Conservation (phyloP, 2,329 filamentous ascomycete species). For the Mycosphaerella sp. region DNA sequence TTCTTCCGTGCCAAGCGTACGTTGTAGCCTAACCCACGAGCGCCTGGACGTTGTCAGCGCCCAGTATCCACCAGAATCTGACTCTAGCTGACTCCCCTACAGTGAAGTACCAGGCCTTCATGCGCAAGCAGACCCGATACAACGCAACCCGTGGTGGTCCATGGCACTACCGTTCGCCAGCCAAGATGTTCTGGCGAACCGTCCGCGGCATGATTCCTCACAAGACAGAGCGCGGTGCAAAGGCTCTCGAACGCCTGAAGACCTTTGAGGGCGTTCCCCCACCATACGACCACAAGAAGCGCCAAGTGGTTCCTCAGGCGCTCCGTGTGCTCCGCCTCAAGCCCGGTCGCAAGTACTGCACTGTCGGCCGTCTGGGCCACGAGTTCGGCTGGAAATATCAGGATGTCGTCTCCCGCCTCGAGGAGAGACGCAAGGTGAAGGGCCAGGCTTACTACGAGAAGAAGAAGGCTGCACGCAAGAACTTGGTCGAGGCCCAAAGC, state of each 20-base stretch:
- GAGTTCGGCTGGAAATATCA: slow-evolving; percentile 99
- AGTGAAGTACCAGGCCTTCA: slow-evolving; percentile 99
- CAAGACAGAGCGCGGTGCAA: slow-evolving; percentile 97
- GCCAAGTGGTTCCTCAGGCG: slow-evolving; percentile 98
- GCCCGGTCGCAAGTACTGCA: slow-evolving; percentile 99
- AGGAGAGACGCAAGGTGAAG: slow-evolving; percentile 99
- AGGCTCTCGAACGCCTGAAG: slow-evolving; percentile 97
- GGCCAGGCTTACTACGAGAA: slow-evolving; percentile 98
- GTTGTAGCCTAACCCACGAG: slow-evolving; percentile 44
- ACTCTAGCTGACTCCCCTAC: slow-evolving; percentile 33
- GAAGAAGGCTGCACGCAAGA: slow-evolving; percentile 94
- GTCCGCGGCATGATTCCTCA: slow-evolving; percentile 99
- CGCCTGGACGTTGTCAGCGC: no score
- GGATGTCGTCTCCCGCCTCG: slow-evolving; percentile 94
- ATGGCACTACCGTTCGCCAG: slow-evolving; percentile 99
- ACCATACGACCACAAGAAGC: slow-evolving; percentile 99
- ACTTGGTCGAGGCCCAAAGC: slow-evolving; percentile 90
- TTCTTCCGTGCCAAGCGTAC: slow-evolving; percentile 99
- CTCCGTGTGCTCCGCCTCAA: slow-evolving; percentile 93
- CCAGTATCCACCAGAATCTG: not conserved
- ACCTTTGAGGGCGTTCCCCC: slow-evolving; percentile 99
- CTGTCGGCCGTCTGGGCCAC: slow-evolving; percentile 92
- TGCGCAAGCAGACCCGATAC: slow-evolving; percentile 99
- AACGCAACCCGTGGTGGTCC: slow-evolving; percentile 99
- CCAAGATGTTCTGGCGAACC: slow-evolving; percentile 99